Conservation (phyloP, 441 rosid genomes). For the California macrophylla region DNA sequence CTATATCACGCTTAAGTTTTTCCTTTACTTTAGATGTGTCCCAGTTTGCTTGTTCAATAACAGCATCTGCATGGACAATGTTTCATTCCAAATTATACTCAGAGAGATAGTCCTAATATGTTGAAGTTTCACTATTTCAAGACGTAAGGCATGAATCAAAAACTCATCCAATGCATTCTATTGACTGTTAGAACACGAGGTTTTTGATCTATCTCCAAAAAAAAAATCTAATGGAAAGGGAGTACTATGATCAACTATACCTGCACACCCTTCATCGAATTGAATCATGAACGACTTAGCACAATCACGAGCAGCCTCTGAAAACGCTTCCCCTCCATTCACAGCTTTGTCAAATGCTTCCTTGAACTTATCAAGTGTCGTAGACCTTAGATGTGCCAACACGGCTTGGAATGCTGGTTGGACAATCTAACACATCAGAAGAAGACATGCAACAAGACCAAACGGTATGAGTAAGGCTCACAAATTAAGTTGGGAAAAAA, state of each 20-base stretch:
- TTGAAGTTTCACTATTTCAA: neutral
- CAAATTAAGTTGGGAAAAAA: neutral
- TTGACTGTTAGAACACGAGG: neutral
- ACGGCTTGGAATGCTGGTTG: conserved; percentile 18
- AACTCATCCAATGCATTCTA: neutral
- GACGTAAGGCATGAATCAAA: neutral
- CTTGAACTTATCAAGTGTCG: conserved; percentile 17
- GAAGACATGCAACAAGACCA: neutral
- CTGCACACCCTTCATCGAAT: conserved; percentile 18
- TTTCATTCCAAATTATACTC: conserved; percentile 7
- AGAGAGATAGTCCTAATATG: neutral
- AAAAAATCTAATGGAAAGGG: neutral
- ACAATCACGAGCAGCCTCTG: conserved; percentile 13
- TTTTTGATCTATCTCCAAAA: no score
- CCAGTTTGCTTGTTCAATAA: conserved; percentile 77
- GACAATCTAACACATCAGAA: conserved; percentile 13
- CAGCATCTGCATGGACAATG: conserved; percentile 43
- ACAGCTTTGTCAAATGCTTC: conserved; percentile 19
- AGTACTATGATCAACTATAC: conserved; percentile 2
- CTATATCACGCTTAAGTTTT: conserved; percentile 60
- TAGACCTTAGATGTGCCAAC: conserved; percentile 15
- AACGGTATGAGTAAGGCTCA: neutral
- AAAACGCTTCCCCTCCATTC: conserved; percentile 13
- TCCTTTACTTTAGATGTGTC: conserved; percentile 60
- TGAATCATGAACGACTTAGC: conserved; percentile 12